Evolutionary conservation across 23 red algal genomes (phyloP), one percentile per base, ranked within the genome.

Genomic region (Gracilariopsis chorda): DNA sequence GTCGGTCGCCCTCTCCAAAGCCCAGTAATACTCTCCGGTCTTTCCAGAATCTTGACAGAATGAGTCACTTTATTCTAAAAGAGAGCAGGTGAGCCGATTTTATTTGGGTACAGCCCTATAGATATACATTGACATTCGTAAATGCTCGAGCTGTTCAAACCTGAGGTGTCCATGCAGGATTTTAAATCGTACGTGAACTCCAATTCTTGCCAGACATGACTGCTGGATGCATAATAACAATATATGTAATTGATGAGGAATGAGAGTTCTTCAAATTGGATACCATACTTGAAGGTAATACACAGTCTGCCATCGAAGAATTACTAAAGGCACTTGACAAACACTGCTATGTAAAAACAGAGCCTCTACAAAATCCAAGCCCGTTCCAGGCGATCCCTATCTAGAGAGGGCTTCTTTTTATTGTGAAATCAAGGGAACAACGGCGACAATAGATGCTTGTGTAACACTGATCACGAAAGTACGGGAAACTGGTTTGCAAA

Each of bases 391-490:
- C 88, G 10, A 83, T 90, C 36, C 94, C 90, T 7, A 93, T 83
- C 7, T 99, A 93, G 97, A 53, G 93, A 19, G 51, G 96, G 60
- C 83, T 90, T 3, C 92, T 90, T 19, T 87, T 80, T 41, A 99
- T 99, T 39, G 97, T 99, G 35, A 99, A 99, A 64, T 90, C 97
- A 11, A 48, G 94, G 35, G 97, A 99, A 32, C 92, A 99, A 49
- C 80, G 96, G 49, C 93, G 97, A 24, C 97, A 99, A 62, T 93
- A 99, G 74, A 95, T 95, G 93, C 86, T 99, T 71, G 97, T 93
- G 7, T 83, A 92, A 61, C 92, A 85, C 0, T 78, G 95, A 34
- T 90, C 95, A 32, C 89, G 86, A 30, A 81, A 95, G 82, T 94
- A n/a, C n/a, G n/a, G n/a, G n/a, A n/a, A n/a, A n/a, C n/a, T n/a